These are phyloP conservation scores for Asterionellopsis glacialis DNA, from an alignment of 108 stramenopile genomes.

Conservation along the genomic window DNA sequence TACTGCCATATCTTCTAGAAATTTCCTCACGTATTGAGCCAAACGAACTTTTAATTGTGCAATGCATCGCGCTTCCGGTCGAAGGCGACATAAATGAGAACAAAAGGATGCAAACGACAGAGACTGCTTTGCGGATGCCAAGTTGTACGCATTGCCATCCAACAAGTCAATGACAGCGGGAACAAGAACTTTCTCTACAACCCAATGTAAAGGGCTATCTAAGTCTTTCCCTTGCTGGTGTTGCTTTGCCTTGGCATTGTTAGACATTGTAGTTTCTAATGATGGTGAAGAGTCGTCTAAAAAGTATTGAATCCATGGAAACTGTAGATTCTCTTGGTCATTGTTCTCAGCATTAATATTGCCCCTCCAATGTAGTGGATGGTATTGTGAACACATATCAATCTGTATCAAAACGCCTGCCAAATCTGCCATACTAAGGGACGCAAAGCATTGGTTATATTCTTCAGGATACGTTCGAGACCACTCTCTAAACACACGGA, in stretches of 20 bases:
- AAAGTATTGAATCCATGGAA: neutral
- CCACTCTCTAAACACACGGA: conserved; percentile 53
- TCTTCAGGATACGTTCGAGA: conserved; percentile 46
- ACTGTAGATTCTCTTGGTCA: neutral
- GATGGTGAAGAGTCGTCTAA: neutral
- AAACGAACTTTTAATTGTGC: neutral
- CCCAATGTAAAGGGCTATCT: conserved; percentile 5
- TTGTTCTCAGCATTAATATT: neutral
- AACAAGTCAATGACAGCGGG: conserved; percentile 17
- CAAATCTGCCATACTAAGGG: conserved; percentile 62
- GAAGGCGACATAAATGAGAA: neutral
- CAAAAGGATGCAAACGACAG: conserved; percentile 9
- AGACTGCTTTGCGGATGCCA: conserved; percentile 2
- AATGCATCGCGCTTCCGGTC: neutral
- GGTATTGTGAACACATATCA: conserved; percentile 40
- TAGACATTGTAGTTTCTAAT: neutral
- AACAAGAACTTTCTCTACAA: conserved; percentile 23
- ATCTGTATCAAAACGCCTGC: conserved; percentile 48
- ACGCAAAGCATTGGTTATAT: conserved; percentile 64
- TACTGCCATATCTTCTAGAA: conserved; percentile 36
- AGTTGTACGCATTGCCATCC: conserved; percentile 1
- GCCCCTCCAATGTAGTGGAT: conserved; percentile 4
- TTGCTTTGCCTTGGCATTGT: neutral
- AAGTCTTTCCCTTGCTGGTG: neutral
- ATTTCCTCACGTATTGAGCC: conserved; percentile 2